Evolutionary conservation across 2,329 filamentous ascomycete genomes (phyloP).

Genomic region (Fusarium pseudoanthophilum): DNA sequence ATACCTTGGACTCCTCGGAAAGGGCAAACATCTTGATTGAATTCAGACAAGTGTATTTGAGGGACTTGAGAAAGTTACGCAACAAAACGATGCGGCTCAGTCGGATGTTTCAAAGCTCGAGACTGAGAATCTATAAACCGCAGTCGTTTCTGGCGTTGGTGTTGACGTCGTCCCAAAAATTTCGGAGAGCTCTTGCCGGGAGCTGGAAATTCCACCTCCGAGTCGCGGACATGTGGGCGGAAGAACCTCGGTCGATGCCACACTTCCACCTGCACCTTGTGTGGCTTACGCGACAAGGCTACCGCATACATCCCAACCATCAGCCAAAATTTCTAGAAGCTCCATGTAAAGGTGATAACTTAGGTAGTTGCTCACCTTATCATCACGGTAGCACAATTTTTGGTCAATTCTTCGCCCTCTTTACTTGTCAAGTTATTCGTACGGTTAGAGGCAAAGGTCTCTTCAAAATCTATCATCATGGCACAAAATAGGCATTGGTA

Average conservation of each 20-base stretch:
- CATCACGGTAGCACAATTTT: not conserved
- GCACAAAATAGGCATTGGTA: slow-evolving; percentile 80
- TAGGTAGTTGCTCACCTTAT: slow-evolving; percentile 7
- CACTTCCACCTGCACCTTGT: not conserved
- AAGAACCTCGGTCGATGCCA: slow-evolving; percentile 46
- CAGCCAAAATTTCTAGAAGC: slow-evolving; percentile 44
- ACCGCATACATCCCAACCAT: slow-evolving; percentile 24
- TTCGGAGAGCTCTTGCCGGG: slow-evolving; percentile 32
- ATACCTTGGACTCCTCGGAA: slow-evolving; percentile 97
- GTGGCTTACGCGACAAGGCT: slow-evolving; percentile 34
- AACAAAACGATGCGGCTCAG: slow-evolving; percentile 5
- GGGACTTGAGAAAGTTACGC: slow-evolving; percentile 1
- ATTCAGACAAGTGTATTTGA: not conserved
- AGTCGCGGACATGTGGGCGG: slow-evolving; percentile 30
- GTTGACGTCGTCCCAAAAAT: slow-evolving; percentile 40
- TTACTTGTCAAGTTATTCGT: not conserved
- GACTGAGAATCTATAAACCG: slow-evolving; percentile 29
- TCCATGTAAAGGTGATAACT: slow-evolving; percentile 19
- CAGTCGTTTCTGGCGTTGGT: slow-evolving; percentile 11
- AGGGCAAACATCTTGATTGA: slow-evolving; percentile 69
- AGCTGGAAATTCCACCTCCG: slow-evolving; percentile 42
- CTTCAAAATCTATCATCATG: slow-evolving; percentile 60
- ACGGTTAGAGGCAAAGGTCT: slow-evolving; percentile 2
- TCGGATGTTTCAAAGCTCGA: slow-evolving; percentile 19
- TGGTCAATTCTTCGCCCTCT: not conserved